Evolutionary conservation across 2,329 filamentous ascomycete species (phyloP), one percentile per base, ranked within the genome.

Genomic region (Mycosphaerella sp.): DNA sequence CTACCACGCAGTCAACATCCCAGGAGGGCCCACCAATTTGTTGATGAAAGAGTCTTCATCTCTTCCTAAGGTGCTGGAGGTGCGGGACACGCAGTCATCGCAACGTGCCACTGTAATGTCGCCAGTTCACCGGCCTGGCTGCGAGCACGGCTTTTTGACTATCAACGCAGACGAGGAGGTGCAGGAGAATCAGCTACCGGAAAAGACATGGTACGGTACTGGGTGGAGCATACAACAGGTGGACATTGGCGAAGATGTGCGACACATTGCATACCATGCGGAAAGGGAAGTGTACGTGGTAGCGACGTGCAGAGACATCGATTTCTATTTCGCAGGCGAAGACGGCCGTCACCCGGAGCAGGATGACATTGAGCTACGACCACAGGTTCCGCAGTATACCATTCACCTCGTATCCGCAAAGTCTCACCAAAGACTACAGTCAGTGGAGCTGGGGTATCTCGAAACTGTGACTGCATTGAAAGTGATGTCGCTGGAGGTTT

Each of bases 311-410:
- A 75, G 76, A 6, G 67, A 71, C 26, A 82, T 85, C 46, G 81
- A 84, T 2, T 97, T 95, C 67, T 86, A 89, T 69, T 78, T 96
- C 21, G 89, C 89, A 1, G 87, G 87, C 50, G 89, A 95, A 62
- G 91, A 95, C 55, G 83, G 89, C 58, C 87, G 95, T 59, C 78
- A 80, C 36, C 87, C 93, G 59, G 92, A 90, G 82, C 80, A 84
- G 21, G 81, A 81, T 58, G 80, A 77, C 43, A 76, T 77, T 32
- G 68, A 73, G 2, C 78, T 85, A 54, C 74, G 78, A 48, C 93
- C 93, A 0, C 80, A 81, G 56, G 78, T 85, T 29, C 82, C 87
- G 45, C 84, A 83, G 53, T 87, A 88, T 31, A 78, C 81, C 17
- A 71, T 98, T 53, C 90, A 89, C 67, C 78, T 98, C 11, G 74